A percentile compares a stretch with the other conserved stretches of the same genome.
These are phyloP conservation scores for Vinca major DNA, from an alignment of 305 asterid genomes.

Conservation along the genomic window DNA sequence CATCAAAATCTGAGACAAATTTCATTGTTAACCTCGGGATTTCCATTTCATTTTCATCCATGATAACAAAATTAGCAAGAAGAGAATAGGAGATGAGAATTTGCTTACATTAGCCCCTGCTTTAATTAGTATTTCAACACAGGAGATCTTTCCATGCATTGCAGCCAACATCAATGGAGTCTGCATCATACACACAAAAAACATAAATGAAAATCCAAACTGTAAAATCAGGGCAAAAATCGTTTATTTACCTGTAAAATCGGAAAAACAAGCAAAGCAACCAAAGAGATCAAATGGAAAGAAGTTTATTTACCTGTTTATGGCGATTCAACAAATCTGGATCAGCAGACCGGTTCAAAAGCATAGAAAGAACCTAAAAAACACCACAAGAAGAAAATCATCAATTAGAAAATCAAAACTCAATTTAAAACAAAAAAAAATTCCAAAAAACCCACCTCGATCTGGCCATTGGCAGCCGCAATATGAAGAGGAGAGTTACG, in stretches of 20 bases:
- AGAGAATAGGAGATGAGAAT: background rate
- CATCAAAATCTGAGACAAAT: constrained; percentile 62
- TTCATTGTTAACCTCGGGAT: constrained; percentile 18
- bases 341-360: constrained; percentile 58
- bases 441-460: constrained; percentile 52
- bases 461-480: constrained; percentile 94
- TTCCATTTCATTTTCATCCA: constrained; percentile 4
- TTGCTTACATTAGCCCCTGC: constrained; percentile 77
- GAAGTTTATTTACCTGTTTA: constrained; percentile 48
- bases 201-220: background rate
- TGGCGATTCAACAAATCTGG: constrained; percentile 78
- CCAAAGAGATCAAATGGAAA: constrained; percentile 10
- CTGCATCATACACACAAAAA: constrained; percentile 27
- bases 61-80: background rate
- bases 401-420: constrained; percentile 9
- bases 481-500: constrained; percentile 73
- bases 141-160: constrained; percentile 83
- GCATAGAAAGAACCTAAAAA: constrained; percentile 63
- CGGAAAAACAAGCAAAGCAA: background rate
- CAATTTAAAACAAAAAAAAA: background rate
- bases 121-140: constrained; percentile 69
- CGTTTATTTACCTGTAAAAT: no score
- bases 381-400: constrained; percentile 4
- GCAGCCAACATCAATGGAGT: constrained; percentile 99
- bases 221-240: background rate